Conservation (phyloP, 148 eudicot genomes). For the Heliosperma pusillum region DNA sequence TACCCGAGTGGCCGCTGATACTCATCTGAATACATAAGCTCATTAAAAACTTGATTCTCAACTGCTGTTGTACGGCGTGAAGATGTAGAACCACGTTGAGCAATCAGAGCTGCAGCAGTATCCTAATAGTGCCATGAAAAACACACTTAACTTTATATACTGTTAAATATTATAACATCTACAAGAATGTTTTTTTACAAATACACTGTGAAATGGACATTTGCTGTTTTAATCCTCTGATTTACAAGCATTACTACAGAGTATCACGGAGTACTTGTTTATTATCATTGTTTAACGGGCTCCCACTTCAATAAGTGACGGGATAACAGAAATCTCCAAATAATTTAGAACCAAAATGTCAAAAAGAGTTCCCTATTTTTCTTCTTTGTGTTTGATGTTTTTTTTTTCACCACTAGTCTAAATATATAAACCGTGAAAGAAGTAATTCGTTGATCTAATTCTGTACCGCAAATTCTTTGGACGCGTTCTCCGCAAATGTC, state of each 20-base stretch:
- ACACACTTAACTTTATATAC: no score
- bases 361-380: background rate
- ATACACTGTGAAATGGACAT: no score
- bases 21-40: conserved; percentile 39
- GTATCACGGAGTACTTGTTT: no score
- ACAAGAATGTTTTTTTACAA: no score
- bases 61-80: conserved; percentile 21
- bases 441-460: conserved; percentile 10
- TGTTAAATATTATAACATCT: no score
- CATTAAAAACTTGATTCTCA: conserved; percentile 37
- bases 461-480: conserved; percentile 32
- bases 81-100: conserved; percentile 32
- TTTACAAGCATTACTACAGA: no score
- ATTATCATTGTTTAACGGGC: background rate
- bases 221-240: no score
- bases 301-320: no score
- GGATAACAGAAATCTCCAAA: background rate
- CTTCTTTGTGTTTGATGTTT: background rate
- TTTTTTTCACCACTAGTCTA: background rate
- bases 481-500: conserved; percentile 25
- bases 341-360: no score
- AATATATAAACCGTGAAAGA: background rate
- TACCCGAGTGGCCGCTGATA: conserved; percentile 28
- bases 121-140: conserved; percentile 18
- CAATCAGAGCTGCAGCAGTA: conserved; percentile 29